Percentiles rank a stretch among this genome's conserved stretches.
Evolutionary conservation across 495 filamentous ascomycete species (phyloP).

Genomic region (Astrocystis sublimbata): DNA sequence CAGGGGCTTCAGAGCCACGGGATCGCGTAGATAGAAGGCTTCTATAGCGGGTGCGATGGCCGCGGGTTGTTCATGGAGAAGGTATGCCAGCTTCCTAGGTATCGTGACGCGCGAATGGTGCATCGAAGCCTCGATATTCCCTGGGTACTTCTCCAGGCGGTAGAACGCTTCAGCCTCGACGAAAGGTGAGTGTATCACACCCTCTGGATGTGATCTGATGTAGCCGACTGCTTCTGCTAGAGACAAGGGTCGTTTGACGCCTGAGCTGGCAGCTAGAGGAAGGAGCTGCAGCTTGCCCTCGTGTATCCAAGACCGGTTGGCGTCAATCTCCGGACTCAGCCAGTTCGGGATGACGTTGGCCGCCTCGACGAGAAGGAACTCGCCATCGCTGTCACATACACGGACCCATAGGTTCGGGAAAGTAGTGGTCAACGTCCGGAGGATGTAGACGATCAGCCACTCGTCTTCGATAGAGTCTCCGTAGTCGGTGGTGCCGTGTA

Average conservation of each 20-base stretch:
- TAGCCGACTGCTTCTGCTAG: constrained; percentile 61
- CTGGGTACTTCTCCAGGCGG: constrained; percentile 78
- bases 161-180: constrained; percentile 91
- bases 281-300: constrained; percentile 72
- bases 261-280: constrained; percentile 44
- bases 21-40: constrained; percentile 90
- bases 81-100: constrained; percentile 78
- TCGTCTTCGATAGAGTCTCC: constrained; percentile 96
- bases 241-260: constrained; percentile 50
- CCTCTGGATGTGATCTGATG: constrained; percentile 52
- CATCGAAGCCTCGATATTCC: constrained; percentile 65
- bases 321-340: constrained; percentile 89
- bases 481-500: constrained; percentile 76
- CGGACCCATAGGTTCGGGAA: constrained; percentile 79
- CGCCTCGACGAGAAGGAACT: constrained; percentile 94
- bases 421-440: constrained; percentile 75
- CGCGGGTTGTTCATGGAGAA: constrained; percentile 70
- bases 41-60: constrained; percentile 82
- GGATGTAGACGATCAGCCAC: constrained; percentile 90
- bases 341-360: constrained; percentile 84
- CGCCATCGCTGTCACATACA: constrained; percentile 83
- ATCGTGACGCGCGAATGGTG: constrained; percentile 72
- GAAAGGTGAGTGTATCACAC: constrained; percentile 63
- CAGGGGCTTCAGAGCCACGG: constrained; percentile 71
- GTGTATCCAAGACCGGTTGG: constrained; percentile 83